A percentile compares a stretch with the other conserved stretches of the same genome.
Evolutionary conservation across 2,329 filamentous ascomycete genomes (phyloP).

Genomic region (Arachnomyces sp.): DNA sequence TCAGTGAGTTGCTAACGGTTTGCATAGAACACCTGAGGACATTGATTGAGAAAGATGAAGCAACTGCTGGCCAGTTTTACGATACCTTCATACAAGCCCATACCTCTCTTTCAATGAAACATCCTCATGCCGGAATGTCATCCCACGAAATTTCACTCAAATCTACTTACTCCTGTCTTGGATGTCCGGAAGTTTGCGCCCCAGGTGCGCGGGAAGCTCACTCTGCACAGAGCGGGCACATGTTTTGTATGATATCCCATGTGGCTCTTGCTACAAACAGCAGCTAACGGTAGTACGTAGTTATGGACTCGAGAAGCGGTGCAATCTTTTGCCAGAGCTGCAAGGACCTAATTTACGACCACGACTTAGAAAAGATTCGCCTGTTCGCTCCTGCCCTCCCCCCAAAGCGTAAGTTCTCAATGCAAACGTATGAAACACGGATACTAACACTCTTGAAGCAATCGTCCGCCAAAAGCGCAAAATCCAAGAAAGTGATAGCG

Average conservation of each 20-base stretch:
- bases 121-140: conserved; percentile 16
- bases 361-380: conserved; percentile 29
- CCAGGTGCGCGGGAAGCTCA: conserved; percentile 27
- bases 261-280: background rate
- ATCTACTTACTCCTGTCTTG: conserved; percentile 32
- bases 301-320: conserved; percentile 34
- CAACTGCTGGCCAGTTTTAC: conserved; percentile 29
- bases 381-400: background rate
- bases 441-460: conserved; percentile 2
- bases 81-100: conserved; percentile 25
- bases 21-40: conserved; percentile 31
- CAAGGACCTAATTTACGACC: conserved; percentile 35
- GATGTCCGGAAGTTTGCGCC: conserved; percentile 26
- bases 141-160: conserved; percentile 24
- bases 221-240: conserved; percentile 30
- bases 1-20: conserved; percentile 1
- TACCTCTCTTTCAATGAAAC: conserved; percentile 21
- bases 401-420: no score
- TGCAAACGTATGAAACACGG: conserved; percentile 1
- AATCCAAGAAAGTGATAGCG: conserved; percentile 23
- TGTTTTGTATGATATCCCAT: conserved; percentile 28
- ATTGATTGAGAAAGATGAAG: conserved; percentile 23
- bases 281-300: conserved; percentile 15
- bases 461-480: conserved; percentile 24
- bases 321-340: conserved; percentile 33